Conservation (phyloP, 176 grass and related monocot genomes). For the Eragrostis nindensis region DNA sequence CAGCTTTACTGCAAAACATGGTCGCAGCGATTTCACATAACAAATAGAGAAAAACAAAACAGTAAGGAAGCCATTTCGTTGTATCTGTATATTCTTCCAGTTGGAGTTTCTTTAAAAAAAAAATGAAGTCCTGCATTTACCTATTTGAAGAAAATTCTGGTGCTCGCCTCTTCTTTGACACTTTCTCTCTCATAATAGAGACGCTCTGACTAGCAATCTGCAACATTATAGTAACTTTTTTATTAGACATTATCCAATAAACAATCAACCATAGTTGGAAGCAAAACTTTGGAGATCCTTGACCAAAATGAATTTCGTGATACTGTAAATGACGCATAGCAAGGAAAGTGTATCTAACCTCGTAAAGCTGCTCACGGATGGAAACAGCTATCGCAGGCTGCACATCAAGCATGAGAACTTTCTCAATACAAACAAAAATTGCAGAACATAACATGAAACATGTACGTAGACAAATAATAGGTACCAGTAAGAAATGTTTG, state of each 20-base stretch:
- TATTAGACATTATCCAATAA: constrained; percentile 3
- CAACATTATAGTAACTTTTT: background rate
- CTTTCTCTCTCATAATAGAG: constrained; percentile 85
- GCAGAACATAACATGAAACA: background rate
- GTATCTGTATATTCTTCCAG: background rate
- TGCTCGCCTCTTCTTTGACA: constrained; percentile 84
- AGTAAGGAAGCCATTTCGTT: background rate
- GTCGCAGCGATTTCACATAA: constrained; percentile 6
- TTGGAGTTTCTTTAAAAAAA: constrained; percentile 32
- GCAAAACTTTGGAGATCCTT: background rate
- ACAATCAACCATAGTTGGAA: background rate
- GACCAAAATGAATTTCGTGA: background rate
- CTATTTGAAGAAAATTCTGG: constrained; percentile 76
- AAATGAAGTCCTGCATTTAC: constrained; percentile 38
- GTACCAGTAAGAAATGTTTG: background rate
- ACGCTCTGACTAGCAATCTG: constrained; percentile 91
- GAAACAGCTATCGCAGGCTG: constrained; percentile 92
- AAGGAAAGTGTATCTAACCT: constrained; percentile 64
- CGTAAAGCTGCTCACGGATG: constrained; percentile 95
- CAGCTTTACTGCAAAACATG: constrained; percentile 68
- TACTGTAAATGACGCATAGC: background rate
- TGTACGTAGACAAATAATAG: background rate
- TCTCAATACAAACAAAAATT: constrained; percentile 27
- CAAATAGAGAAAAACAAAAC: background rate
- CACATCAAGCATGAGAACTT: constrained; percentile 32